These are phyloP conservation scores for Senna siamea DNA, from an alignment of 306 rosid species.

Conservation along the genomic window DNA sequence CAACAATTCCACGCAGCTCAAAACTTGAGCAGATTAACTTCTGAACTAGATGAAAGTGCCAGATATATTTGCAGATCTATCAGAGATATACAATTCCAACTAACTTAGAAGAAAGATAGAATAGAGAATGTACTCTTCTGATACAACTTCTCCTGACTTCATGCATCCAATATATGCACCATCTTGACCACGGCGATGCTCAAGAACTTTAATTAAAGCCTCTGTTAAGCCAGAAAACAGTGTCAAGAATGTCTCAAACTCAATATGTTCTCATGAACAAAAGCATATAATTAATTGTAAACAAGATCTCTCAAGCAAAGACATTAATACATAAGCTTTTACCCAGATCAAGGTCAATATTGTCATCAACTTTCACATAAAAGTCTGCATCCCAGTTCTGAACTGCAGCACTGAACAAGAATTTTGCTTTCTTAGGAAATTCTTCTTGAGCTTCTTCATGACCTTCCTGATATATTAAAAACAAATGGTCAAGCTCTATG, in stretches of 20 bases:
- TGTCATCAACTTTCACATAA: constrained; percentile 92
- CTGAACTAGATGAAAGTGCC: constrained; percentile 11
- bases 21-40: constrained; percentile 26
- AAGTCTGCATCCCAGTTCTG: constrained; percentile 98
- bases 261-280: constrained; percentile 21
- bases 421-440: constrained; percentile 84
- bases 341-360: constrained; percentile 86
- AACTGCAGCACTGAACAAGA: constrained; percentile 90
- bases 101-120: constrained; percentile 37
- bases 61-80: neutral
- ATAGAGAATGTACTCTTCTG: constrained; percentile 74
- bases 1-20: constrained; percentile 14
- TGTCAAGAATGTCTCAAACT: constrained; percentile 34
- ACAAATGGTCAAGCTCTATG: constrained; percentile 39
- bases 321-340: constrained; percentile 33
- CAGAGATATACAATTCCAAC: constrained; percentile 29
- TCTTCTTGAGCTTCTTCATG: constrained; percentile 99
- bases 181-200: constrained; percentile 86
- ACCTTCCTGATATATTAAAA: constrained; percentile 67
- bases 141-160: constrained; percentile 94
- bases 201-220: constrained; percentile 90
- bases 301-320: constrained; percentile 28
- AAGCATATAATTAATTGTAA: neutral
- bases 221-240: constrained; percentile 56
- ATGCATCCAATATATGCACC: constrained; percentile 95